These are phyloP conservation scores for Blastomyces percursus DNA, from an alignment of 2,329 filamentous ascomycete genomes.

Conservation along the genomic window DNA sequence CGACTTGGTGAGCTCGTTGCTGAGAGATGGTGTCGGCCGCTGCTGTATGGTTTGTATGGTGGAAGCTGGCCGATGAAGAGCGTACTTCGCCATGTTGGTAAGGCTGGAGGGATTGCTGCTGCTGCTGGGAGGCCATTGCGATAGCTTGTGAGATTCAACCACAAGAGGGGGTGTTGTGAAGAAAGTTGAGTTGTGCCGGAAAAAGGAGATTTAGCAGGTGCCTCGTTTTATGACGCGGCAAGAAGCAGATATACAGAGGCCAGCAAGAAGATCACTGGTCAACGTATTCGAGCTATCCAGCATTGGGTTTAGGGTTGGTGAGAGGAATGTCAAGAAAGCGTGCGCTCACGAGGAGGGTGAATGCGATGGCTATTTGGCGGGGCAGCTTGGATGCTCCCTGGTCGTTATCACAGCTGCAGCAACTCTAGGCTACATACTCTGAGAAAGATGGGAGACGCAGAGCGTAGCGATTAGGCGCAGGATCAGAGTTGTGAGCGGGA, in stretches of 20 bases:
- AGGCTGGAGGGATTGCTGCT: background rate
- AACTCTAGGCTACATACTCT: slow-evolving; percentile 3
- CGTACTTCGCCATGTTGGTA: background rate
- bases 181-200: background rate
- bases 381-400: too few species aligned
- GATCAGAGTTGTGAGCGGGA: background rate
- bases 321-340: background rate
- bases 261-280: background rate
- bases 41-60: background rate
- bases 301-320: background rate
- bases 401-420: background rate
- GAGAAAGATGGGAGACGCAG: background rate
- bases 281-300: background rate
- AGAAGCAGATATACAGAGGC: background rate
- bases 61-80: background rate
- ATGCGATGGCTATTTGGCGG: background rate
- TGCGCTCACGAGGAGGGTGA: background rate
- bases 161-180: background rate
- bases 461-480: background rate
- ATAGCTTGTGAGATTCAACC: background rate
- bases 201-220: background rate
- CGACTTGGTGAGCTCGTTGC: background rate
- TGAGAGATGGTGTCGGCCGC: background rate
- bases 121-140: slow-evolving; percentile 6
- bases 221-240: background rate